phyloP scores from a whole-genome alignment of 108 stramenopile species.

The Aurantiochytrium sp. region DNA sequence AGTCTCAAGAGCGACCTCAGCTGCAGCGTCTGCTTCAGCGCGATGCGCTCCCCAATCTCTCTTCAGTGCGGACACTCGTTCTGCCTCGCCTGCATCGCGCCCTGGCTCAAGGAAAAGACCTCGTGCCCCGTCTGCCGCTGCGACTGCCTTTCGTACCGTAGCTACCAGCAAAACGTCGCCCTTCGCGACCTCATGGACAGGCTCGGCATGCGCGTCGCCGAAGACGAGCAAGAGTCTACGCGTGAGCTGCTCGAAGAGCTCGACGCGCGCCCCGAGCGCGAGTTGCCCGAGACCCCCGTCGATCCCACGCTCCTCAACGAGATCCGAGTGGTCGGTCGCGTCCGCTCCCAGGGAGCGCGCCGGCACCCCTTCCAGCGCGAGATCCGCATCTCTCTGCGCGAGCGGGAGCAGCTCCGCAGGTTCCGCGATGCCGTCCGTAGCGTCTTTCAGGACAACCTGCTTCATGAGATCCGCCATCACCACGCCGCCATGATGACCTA shows the following conservation, averaged over 20 bases:
- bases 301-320: background rate
- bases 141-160: background rate
- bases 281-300: background rate
- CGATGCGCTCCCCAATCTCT: background rate
- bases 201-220: background rate
- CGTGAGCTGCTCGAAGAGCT: background rate
- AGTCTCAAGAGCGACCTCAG: background rate
- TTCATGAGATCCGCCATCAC: background rate
- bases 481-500: background rate
- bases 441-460: background rate
- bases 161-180: background rate
- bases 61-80: background rate
- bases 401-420: background rate
- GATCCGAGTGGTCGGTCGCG: background rate
- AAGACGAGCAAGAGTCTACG: background rate
- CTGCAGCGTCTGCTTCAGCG: background rate
- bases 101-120: background rate
- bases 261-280: background rate
- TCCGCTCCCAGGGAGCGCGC: background rate
- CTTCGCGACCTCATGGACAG: background rate
- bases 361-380: background rate
- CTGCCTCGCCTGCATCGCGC: background rate
- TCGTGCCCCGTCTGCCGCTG: background rate
- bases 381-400: background rate
- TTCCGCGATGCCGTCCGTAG: background rate